These are phyloP conservation scores for Lepidium aucheri DNA, from an alignment of 345 rosid genomes.

Conservation along the genomic window DNA sequence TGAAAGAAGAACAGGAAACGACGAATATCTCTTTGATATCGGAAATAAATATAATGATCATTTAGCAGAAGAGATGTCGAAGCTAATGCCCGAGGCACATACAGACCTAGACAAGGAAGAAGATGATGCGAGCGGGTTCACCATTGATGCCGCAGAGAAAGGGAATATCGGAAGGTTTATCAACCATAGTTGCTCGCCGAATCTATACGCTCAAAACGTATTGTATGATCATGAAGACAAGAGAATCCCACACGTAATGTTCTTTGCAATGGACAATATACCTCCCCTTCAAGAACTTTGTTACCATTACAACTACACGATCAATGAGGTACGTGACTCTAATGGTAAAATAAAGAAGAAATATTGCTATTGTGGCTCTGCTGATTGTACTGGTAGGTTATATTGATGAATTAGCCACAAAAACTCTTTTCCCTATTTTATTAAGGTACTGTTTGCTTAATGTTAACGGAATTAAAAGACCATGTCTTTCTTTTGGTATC, in stretches of 20 bases:
- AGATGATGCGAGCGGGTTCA: constrained; percentile 44
- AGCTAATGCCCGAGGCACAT: constrained; percentile 36
- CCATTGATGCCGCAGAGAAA: constrained; percentile 67
- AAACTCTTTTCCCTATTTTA: background rate
- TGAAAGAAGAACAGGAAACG: constrained; percentile 57
- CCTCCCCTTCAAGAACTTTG: constrained; percentile 86
- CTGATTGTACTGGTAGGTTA: constrained; percentile 69
- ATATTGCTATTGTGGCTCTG: constrained; percentile 66
- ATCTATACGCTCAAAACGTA: constrained; percentile 82
- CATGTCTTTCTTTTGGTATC: no score
- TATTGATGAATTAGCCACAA: constrained; percentile 44
- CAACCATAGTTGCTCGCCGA: constrained; percentile 92
- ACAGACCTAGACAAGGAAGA: constrained; percentile 5
- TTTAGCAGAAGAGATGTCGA: constrained; percentile 44
- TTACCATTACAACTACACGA: constrained; percentile 65
- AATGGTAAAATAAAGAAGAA: constrained; percentile 66
- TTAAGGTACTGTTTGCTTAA: background rate
- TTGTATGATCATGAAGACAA: constrained; percentile 67
- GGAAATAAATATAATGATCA: constrained; percentile 46
- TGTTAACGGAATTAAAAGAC: background rate
- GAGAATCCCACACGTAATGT: constrained; percentile 83
- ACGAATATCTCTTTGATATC: constrained; percentile 84
- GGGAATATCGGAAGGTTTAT: constrained; percentile 82
- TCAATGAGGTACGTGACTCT: constrained; percentile 58
- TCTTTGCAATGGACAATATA: constrained; percentile 75